Conservation (phyloP, 331 rosid genomes). For the Quercus phellos region DNA sequence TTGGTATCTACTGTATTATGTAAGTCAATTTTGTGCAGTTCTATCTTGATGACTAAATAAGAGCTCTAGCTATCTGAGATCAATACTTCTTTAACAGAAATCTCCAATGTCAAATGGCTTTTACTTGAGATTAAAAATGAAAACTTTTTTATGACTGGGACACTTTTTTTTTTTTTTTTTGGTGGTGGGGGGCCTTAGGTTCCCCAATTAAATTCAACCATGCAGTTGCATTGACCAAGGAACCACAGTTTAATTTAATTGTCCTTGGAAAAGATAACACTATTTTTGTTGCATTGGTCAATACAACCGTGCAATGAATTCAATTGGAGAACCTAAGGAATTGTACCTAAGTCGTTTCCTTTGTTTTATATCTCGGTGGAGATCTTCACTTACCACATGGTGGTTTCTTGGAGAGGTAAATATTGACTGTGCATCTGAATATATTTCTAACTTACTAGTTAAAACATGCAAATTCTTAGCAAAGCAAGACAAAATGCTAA, state of each 20-base stretch:
- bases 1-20: constrained; percentile 70
- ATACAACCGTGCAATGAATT: too few relatives aligned
- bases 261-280: too few relatives aligned
- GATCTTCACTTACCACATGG: not conserved
- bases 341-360: too few relatives aligned
- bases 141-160: not conserved
- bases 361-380: not conserved
- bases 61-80: constrained; percentile 9
- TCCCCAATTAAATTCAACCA: too few relatives aligned
- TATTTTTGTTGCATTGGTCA: too few relatives aligned
- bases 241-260: too few relatives aligned
- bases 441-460: constrained; percentile 6
- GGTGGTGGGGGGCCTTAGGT: too few relatives aligned
- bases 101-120: constrained; percentile 12
- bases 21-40: constrained; percentile 37
- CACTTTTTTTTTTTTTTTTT: too few relatives aligned
- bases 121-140: not conserved
- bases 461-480: constrained; percentile 1
- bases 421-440: not conserved
- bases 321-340: too few relatives aligned
- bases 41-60: constrained; percentile 1
- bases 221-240: too few relatives aligned
- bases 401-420: not conserved
- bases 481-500: not conserved
- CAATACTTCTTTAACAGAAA: constrained; percentile 11